Conservation (phyloP, 2,329 filamentous ascomycete species). For the Sarocladium kiliense region DNA sequence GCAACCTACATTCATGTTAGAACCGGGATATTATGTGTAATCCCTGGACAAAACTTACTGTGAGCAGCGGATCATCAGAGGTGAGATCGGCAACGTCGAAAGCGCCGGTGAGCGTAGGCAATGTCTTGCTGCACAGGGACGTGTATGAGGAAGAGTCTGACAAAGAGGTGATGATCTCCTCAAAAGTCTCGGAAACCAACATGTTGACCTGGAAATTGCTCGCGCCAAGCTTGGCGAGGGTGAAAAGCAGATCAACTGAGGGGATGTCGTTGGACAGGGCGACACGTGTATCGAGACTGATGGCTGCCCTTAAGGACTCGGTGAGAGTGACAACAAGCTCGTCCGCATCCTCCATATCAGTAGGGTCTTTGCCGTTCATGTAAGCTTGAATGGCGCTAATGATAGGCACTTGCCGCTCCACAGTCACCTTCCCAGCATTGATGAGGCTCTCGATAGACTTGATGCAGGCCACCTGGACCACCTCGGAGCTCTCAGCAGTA, state of each 20-base stretch:
- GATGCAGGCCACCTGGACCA: constrained; percentile 89
- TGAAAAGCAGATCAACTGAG: constrained; percentile 80
- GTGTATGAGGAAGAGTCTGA: constrained; percentile 66
- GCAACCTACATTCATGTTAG: constrained; percentile 50
- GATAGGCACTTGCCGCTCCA: constrained; percentile 55
- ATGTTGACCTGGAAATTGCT: constrained; percentile 87
- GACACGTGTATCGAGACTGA: constrained; percentile 71
- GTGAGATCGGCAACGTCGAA: constrained; percentile 86
- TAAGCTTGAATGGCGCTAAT: constrained; percentile 65
- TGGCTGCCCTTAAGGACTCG: constrained; percentile 78
- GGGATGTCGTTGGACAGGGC: constrained; percentile 67
- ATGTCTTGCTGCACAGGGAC: constrained; percentile 74
- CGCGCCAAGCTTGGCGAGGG: constrained; percentile 81
- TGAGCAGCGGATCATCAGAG: constrained; percentile 77
- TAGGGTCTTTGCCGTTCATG: constrained; percentile 72
- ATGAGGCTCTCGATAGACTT: constrained; percentile 72
- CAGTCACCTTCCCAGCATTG: constrained; percentile 43
- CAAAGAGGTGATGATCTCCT: constrained; percentile 72
- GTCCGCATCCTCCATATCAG: constrained; percentile 81
- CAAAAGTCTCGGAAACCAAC: constrained; percentile 84
- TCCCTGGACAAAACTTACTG: constrained; percentile 32
- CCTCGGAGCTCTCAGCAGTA: constrained; percentile 69
- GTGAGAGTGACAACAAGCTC: constrained; percentile 88
- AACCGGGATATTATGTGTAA: background rate
- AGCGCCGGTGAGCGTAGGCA: constrained; percentile 82